Conservation (phyloP, 2,329 filamentous ascomycete species). For the Aspergillus ustus region DNA sequence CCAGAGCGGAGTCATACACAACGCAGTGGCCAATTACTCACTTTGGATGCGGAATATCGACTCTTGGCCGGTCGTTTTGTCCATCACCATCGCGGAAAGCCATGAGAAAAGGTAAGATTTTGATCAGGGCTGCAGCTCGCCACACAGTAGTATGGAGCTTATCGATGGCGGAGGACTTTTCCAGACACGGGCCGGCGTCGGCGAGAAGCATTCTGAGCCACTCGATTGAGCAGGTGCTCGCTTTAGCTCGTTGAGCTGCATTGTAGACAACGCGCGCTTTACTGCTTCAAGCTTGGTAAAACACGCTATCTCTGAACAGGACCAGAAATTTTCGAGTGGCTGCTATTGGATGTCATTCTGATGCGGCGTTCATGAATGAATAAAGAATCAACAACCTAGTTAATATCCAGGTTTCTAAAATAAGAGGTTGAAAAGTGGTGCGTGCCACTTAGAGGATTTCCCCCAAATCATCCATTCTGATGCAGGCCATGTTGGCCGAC, state of each 20-base stretch:
- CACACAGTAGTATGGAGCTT: conserved; percentile 5
- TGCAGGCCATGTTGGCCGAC: too few species aligned
- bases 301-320: not conserved
- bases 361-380: too few species aligned
- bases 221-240: conserved; percentile 24
- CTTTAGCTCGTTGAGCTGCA: not conserved
- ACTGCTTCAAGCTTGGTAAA: conserved; percentile 8
- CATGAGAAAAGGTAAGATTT: not conserved
- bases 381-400: too few species aligned
- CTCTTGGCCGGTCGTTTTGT: not conserved
- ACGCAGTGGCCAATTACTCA: not conserved
- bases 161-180: conserved; percentile 4
- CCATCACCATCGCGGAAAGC: not conserved
- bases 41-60: not conserved
- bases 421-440: too few species aligned
- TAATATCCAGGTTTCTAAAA: too few species aligned
- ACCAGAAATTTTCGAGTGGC: not conserved
- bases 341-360: too few species aligned
- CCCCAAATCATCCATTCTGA: too few species aligned
- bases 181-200: not conserved
- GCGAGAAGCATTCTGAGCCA: conserved; percentile 16
- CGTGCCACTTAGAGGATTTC: too few species aligned
- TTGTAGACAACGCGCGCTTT: not conserved
- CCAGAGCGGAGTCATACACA: not conserved
- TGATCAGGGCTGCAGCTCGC: not conserved